Evolutionary conservation across 1,284 basidiomycete genomes (phyloP).

Genomic region (Puccinia coronata): DNA sequence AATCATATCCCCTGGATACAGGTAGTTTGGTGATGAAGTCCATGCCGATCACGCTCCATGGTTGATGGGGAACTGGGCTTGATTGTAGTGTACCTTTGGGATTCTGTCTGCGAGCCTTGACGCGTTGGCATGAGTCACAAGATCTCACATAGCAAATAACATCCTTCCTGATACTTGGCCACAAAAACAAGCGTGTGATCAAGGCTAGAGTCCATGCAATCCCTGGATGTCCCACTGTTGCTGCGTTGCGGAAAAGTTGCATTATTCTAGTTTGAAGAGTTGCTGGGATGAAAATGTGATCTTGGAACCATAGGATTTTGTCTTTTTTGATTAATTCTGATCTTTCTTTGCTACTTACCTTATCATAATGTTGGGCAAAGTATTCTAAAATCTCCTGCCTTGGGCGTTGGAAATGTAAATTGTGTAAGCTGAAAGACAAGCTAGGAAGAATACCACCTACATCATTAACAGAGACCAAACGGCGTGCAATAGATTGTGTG

Average conservation of each 20-base stretch:
- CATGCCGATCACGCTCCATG: too few relatives aligned
- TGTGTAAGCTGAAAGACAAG: too few relatives aligned
- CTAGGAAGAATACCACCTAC: background rate
- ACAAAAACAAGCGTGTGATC: too few relatives aligned
- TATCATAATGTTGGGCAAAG: background rate
- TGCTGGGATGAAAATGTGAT: background rate
- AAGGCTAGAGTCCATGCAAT: background rate
- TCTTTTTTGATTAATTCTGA: background rate
- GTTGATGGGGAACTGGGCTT: too few relatives aligned
- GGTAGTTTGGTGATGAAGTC: too few relatives aligned
- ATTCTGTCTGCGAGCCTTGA: too few relatives aligned
- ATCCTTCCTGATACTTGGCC: too few relatives aligned
- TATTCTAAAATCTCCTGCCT: background rate
- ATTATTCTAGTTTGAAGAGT: background rate
- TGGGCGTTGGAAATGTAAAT: background rate
- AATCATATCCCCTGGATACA: too few relatives aligned
- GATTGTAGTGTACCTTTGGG: too few relatives aligned
- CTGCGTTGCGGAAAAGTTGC: background rate
- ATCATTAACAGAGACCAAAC: background rate
- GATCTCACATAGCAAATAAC: too few relatives aligned
- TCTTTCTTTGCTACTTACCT: too few relatives aligned
- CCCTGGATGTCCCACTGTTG: constrained; percentile 17
- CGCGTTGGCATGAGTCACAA: too few relatives aligned
- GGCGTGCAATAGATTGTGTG: background rate
- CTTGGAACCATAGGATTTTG: background rate